Evolutionary conservation across 1,139 yeast species (phyloP).

Genomic region (Candida glucosophila): DNA sequence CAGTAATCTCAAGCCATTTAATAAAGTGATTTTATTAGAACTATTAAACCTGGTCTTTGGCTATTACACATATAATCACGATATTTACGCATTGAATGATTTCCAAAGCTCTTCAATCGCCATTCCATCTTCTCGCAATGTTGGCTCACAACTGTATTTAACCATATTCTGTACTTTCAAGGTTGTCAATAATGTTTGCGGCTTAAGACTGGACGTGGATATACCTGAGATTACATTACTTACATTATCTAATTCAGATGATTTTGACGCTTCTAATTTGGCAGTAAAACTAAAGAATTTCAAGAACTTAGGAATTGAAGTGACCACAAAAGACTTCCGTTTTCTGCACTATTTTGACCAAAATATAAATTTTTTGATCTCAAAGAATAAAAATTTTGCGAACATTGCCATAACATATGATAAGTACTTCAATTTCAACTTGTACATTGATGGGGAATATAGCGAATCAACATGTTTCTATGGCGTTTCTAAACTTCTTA

Average conservation of each 20-base stretch:
- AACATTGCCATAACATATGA: constrained; percentile 34
- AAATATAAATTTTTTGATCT: constrained; percentile 9
- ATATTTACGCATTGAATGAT: constrained; percentile 21
- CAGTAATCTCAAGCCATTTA: constrained; percentile 3
- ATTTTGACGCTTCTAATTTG: too few relatives aligned
- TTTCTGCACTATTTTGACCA: constrained; percentile 31
- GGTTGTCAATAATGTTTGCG: constrained; percentile 8
- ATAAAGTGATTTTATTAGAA: constrained; percentile 15
- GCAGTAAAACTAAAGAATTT: too few relatives aligned
- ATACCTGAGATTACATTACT: constrained; percentile 12
- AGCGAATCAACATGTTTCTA: constrained; percentile 40
- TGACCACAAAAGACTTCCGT: too few relatives aligned
- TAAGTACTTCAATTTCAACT: constrained; percentile 24
- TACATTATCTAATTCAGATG: constrained; percentile 21
- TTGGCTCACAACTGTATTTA: constrained; percentile 11
- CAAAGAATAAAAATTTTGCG: constrained; percentile 17
- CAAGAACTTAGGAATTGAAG: too few relatives aligned
- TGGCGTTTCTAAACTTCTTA: constrained; percentile 18
- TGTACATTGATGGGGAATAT: constrained; percentile 35
- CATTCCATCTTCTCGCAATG: constrained; percentile 16
- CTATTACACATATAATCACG: constrained; percentile 20
- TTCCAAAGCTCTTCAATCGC: constrained; percentile 13
- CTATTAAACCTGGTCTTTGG: constrained; percentile 16
- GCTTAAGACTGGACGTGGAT: constrained; percentile 1
- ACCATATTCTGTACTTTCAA: constrained; percentile 33